Base-by-base conservation (phyloP, 441 rosid species). In the Arabidopsis lyrata region DNA sequence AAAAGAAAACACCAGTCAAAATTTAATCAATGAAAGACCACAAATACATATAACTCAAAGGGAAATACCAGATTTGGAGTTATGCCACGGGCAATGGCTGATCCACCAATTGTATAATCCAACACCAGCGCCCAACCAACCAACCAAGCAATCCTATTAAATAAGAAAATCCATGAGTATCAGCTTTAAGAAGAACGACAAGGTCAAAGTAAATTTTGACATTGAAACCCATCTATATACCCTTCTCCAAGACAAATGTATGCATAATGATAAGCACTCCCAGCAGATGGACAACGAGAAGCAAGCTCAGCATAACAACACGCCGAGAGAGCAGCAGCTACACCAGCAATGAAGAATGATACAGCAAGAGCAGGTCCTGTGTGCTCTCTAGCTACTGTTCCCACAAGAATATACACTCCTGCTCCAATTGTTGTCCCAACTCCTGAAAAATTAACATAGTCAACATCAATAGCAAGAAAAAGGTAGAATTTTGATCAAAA, bases 391-490 rank as follows among this genome's bases (percentile, higher is more conserved):
- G 98, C 99, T 47, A 95, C 99, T 2, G 97, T 93, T 58, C 99
- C 99, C 44, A 95, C 92, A 4, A 95, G 93, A 78, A 95, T 88
- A 75, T 95, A 95, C 44, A 95, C 96, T 67, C 99, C 99, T 66
- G 99, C 99, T 64, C 99, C 99, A 58, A 95, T 93, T 13, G 99
- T 93, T 22, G 99, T 83, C 57, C 99, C 98, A 44, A 95, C 98
- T 35, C 99, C 99, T 95, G 45, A 59, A 0, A 22, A 63, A 34
- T n/a, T 18, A 48, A 48, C 6, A 9, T 1, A 16, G 27, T 41
- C 55, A 55, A 29, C 42, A 31, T 10, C 39, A 22, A 22, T 2
- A 14, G 57, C 20, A 10, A 27, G 24, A n/a, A 35, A 58, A 57
- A 57, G 42, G 44, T 34, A 35, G 66, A 49, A 36, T 24, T 29